A percentile compares a stretch with the other conserved stretches of the same genome.
Conservation (phyloP, 148 eudicot genomes). For the Vaccinium myrtillus region DNA sequence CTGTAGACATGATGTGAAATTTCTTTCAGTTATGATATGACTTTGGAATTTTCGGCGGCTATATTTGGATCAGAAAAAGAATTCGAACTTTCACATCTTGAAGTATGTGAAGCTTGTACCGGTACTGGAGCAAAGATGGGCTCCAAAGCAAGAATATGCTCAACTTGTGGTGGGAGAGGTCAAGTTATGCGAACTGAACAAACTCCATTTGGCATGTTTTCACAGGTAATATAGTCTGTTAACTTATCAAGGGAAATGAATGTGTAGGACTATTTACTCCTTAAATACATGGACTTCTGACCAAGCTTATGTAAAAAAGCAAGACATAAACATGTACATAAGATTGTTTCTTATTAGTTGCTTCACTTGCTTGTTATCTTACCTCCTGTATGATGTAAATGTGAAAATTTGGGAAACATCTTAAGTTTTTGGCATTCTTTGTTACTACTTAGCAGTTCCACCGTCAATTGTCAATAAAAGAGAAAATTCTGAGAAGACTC, state of each 20-base stretch:
- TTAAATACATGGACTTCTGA: not conserved
- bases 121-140: conserved; percentile 96
- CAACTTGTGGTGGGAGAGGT: conserved; percentile 98
- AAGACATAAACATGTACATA: not conserved
- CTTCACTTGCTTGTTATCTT: not conserved
- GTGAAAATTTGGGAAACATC: not conserved
- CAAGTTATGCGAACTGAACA: conserved; percentile 99
- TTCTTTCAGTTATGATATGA: conserved; percentile 90
- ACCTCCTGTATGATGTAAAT: not conserved
- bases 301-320: not conserved
- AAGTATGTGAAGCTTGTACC: conserved; percentile 77
- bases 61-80: conserved; percentile 92
- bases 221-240: conserved; percentile 61
- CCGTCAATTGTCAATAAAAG: not conserved
- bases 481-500: not conserved
- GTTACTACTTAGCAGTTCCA: too few relatives aligned
- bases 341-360: not conserved
- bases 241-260: not conserved
- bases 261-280: conserved; percentile 4
- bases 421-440: not conserved
- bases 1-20: conserved; percentile 31
- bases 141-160: conserved; percentile 89
- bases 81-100: conserved; percentile 87
- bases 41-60: conserved; percentile 75
- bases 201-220: conserved; percentile 96